Base-by-base conservation (phyloP, 257 asterid species). In the Ilex aquifolium region DNA sequence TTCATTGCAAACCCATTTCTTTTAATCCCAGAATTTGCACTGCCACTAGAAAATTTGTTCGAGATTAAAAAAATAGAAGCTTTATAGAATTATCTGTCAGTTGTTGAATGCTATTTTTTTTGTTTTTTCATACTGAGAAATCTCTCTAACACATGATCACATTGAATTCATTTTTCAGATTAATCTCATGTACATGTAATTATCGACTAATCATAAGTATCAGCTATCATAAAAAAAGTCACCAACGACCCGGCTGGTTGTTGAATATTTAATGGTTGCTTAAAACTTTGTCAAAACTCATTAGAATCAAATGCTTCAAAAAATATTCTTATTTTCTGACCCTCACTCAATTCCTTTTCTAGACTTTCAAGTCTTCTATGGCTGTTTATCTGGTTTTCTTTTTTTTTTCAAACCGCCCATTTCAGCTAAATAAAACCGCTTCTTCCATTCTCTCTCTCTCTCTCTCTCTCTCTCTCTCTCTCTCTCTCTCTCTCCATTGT, bases 331-430 rank as follows among this genome's bases (percentile, higher is more conserved):
- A 12, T 1, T 40, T 68, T 29, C 29, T 52, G 0, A 9, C 44
- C n/a, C 11, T 30, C 50, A 14, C 3, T 53, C 15, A 56, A 69
- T 75, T 74, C 68, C 63, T 78, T 78, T 76, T 72, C 67, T 69
- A 72, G 76, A 81, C 73, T 27, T 68, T 48, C 68, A 73, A 80
- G 91, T 83, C 87, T 66, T 68, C 66, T 65, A 76, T 74, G 80
- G 75, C 84, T 70, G 79, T 77, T 85, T 21, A 21, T 21, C 27
- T 21, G 27, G n/a, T n/a, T n/a, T n/a, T n/a, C n/a, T 21, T 21
- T 67, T 42, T 16, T 75, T 71, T 48, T 81, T 79, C 87, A 80
- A 74, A 76, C 81, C 69, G 65, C 32, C 72, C 74, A 51, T 66
- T 66, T 63, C 5, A 36, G 15, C 57, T 69, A 0, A 76, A 58